Conservation (phyloP, 129 eudicot genomes). For the Saussurea involucrata region DNA sequence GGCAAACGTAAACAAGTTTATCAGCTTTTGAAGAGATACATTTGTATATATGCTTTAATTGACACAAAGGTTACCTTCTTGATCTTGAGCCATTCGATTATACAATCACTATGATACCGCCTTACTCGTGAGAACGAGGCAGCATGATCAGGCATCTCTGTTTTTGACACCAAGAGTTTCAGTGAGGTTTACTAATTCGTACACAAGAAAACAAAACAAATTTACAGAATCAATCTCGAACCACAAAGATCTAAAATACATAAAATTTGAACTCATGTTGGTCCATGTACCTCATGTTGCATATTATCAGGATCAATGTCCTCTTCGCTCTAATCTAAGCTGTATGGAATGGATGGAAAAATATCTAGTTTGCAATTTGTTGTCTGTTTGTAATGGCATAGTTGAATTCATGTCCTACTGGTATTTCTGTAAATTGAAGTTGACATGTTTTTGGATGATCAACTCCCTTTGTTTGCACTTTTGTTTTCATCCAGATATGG, state of each 20-base stretch:
- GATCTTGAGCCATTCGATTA: slow-evolving; percentile 47
- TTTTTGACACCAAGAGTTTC: slow-evolving; percentile 60
- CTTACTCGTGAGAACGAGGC: slow-evolving; percentile 52
- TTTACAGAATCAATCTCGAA: no score
- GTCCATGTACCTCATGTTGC: slow-evolving; percentile 58
- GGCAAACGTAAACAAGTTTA: background rate
- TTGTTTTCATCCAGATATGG: background rate
- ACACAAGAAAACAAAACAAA: slow-evolving; percentile 10
- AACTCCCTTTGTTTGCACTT: background rate
- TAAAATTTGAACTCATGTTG: no score
- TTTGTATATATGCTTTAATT: background rate
- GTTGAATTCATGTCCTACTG: background rate
- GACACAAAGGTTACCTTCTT: slow-evolving; percentile 42
- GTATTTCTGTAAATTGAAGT: background rate
- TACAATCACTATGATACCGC: slow-evolving; percentile 56
- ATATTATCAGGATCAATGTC: slow-evolving; percentile 65
- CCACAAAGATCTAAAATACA: no score
- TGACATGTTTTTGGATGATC: background rate
- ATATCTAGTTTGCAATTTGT: background rate
- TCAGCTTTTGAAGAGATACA: no score
- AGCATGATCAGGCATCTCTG: slow-evolving; percentile 40
- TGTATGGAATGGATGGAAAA: background rate
- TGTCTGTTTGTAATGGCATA: background rate
- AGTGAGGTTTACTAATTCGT: slow-evolving; percentile 62
- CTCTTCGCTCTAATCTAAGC: slow-evolving; percentile 40